Evolutionary conservation across 768 basidiomycete genomes (phyloP).

Genomic region (Candolleomyces eurysporus): DNA sequence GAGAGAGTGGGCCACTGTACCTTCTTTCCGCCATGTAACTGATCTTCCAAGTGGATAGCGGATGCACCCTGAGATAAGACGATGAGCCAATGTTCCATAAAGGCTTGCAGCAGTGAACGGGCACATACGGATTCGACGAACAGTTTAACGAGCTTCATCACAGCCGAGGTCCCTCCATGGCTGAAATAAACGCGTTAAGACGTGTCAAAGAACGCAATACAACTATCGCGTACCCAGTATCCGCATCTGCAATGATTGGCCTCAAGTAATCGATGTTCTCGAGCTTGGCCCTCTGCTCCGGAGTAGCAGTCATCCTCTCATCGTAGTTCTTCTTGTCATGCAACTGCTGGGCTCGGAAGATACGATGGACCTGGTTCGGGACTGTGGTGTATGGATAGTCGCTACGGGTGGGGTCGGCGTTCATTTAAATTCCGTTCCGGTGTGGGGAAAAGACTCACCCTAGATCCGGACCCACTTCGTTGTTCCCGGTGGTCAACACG

Average conservation of each 20-base stretch:
- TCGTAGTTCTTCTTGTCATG: slow-evolving; percentile 95
- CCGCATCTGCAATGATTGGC: slow-evolving; percentile 93
- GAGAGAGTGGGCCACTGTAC: slow-evolving; percentile 24
- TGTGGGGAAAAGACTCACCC: slow-evolving; percentile 51
- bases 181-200: slow-evolving; percentile 36
- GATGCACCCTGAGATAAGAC: slow-evolving; percentile 66
- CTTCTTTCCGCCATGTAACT: slow-evolving; percentile 93
- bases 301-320: slow-evolving; percentile 66
- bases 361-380: slow-evolving; percentile 90
- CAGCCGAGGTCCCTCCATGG: slow-evolving; percentile 88
- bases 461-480: slow-evolving; percentile 90
- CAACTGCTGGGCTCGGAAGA: slow-evolving; percentile 88
- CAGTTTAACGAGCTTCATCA: slow-evolving; percentile 92
- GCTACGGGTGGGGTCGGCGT: slow-evolving; percentile 31
- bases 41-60: slow-evolving; percentile 91
- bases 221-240: slow-evolving; percentile 69
- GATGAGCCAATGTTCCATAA: slow-evolving; percentile 3
- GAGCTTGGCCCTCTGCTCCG: slow-evolving; percentile 65
- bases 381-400: slow-evolving; percentile 97
- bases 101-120: background rate
- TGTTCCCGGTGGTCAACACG: slow-evolving; percentile 83
- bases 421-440: background rate
- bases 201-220: slow-evolving; percentile 2
- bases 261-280: slow-evolving; percentile 85
- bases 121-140: slow-evolving; percentile 83